Evolutionary conservation across 2,329 filamentous ascomycete species (phyloP).

Genomic region (Calonectria montana): DNA sequence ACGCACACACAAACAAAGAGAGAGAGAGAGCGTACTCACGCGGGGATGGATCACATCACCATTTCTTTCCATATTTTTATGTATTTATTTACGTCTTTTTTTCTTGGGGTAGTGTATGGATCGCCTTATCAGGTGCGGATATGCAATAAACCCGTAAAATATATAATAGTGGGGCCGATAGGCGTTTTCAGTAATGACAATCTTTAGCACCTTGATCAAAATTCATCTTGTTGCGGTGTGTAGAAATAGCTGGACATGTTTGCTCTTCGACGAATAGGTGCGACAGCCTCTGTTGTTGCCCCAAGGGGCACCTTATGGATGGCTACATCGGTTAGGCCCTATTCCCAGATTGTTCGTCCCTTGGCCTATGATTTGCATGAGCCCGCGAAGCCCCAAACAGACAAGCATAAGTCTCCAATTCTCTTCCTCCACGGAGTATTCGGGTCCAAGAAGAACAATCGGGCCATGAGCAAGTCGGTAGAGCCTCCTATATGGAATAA

Average conservation of each 20-base stretch:
- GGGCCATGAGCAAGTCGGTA: conserved; percentile 91
- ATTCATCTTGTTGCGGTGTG: conserved; percentile 12
- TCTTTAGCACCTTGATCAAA: conserved; percentile 26
- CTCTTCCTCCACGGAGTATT: conserved; percentile 94
- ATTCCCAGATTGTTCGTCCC: conserved; percentile 41
- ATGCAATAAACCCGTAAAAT: conserved; percentile 18
- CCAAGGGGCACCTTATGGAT: conserved; percentile 1
- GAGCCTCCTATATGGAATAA: not conserved
- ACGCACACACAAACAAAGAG: too few relatives aligned
- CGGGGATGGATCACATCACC: not conserved
- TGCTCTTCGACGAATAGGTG: conserved; percentile 26
- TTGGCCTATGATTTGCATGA: conserved; percentile 76
- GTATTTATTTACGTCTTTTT: not conserved
- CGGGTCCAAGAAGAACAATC: conserved; percentile 94
- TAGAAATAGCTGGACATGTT: conserved; percentile 33
- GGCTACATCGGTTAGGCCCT: conserved; percentile 26
- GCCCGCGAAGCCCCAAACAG: conserved; percentile 57
- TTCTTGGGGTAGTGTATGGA: not conserved
- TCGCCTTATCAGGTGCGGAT: not conserved
- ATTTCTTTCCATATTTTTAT: not conserved
- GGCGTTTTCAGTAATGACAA: not conserved
- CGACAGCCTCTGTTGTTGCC: conserved; percentile 4
- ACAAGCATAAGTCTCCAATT: conserved; percentile 69
- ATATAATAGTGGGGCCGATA: not conserved
- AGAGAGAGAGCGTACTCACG: not conserved